phyloP scores from a whole-genome alignment of 331 rosid genomes.

The Malus hybrid region DNA sequence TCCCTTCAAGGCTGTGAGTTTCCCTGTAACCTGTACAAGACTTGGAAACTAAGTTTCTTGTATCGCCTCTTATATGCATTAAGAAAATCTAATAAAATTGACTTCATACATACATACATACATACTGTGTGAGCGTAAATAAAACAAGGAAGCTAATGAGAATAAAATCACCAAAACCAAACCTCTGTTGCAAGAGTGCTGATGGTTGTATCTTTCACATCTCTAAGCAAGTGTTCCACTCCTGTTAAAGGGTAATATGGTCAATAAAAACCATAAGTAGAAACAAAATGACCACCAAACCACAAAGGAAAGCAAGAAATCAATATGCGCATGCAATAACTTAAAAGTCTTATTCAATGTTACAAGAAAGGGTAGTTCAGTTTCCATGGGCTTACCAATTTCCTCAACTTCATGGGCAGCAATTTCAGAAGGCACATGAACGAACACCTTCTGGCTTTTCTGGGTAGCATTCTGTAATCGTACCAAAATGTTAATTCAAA shows the following conservation, averaged over 20 bases:
- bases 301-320: background rate
- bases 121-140: background rate
- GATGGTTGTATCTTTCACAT: slow-evolving; percentile 47
- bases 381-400: slow-evolving; percentile 27
- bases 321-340: background rate
- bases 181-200: slow-evolving; percentile 57
- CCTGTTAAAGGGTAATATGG: slow-evolving; percentile 20
- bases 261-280: background rate
- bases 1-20: slow-evolving; percentile 49
- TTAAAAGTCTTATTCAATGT: background rate
- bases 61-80: too few species aligned
- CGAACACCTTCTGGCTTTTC: slow-evolving; percentile 49
- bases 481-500: slow-evolving; percentile 12
- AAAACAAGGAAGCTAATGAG: background rate
- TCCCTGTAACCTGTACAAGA: slow-evolving; percentile 40
- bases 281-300: background rate
- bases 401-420: slow-evolving; percentile 52
- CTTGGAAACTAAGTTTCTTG: background rate
- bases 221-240: slow-evolving; percentile 54
- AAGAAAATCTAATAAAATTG: background rate
- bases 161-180: background rate
- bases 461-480: slow-evolving; percentile 43
- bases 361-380: background rate
- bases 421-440: slow-evolving; percentile 49
- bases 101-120: background rate